Evolutionary conservation across 2,329 filamentous ascomycete species (phyloP), one percentile per base, ranked within the genome.

Genomic region (Aspergillus novoparasiticus): DNA sequence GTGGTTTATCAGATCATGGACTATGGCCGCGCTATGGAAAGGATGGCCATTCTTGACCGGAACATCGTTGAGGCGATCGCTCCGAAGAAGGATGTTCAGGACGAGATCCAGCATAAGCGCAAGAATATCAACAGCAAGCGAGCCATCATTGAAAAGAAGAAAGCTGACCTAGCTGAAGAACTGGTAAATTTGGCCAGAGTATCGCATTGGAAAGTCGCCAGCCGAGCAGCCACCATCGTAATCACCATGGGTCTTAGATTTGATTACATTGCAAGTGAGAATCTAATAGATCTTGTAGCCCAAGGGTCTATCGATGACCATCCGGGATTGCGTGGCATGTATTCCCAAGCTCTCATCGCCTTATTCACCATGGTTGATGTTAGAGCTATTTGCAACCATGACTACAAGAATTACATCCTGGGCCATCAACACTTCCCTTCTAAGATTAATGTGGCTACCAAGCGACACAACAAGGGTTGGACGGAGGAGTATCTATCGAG

Each of bases 121-220:
- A 83, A 89, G 2, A 90, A 89, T 68, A 92, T 99, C 68, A 80
- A 90, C 62, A 87, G 89, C 66, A 91, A 94, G 61, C 87, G 94
- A 62, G 83, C 83, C 58, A 86, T 87, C 64, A 93, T 98, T 5
- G 95, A 99, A 77, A 83, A 85, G 59, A 93, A 91, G 80, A 99
- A 99, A 80, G 83, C 89, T 0, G 86, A 87, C 4, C 81, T 99
- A 30, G 92, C 94, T 0, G 82, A 92, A 60, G 93, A 98, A 75
- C 83, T 99, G 36, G 90, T 94, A 4, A 87, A 90, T 63, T 81
- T 90, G 64, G 91, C 93, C 1, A 89, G 88, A 71, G 87, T 87
- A 3, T 92, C 93, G 0, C 96, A 99, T 74, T 99, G 95, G 95
- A 98, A 97, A 82, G 94, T 97, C 70, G 94, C 94, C 6, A 93